Evolutionary conservation across 192 early-diverging fungal genomes (phyloP).

Genomic region (Chytriomyces hyalinus): DNA sequence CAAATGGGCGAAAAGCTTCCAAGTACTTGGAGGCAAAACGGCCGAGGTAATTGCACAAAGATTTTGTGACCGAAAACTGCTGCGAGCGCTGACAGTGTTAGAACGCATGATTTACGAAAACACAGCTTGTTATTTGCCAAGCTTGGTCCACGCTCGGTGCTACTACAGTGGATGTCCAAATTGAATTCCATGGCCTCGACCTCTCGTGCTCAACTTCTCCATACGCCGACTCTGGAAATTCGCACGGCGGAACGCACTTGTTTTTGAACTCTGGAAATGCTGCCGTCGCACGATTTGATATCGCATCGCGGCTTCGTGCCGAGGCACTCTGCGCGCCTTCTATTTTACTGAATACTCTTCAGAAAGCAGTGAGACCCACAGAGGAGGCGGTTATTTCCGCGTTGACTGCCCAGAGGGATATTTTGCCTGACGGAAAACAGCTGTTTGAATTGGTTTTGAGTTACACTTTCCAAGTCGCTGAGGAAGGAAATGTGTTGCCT

Average conservation of each 20-base stretch:
- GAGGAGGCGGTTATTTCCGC: conserved; percentile 63
- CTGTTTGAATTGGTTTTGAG: conserved; percentile 77
- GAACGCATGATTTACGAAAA: neutral
- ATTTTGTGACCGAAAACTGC: conserved; percentile 1
- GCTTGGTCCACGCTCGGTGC: conserved; percentile 84
- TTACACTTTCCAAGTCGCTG: conserved; percentile 70
- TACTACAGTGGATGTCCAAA: conserved; percentile 69
- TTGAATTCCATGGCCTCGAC: conserved; percentile 81
- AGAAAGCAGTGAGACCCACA: conserved; percentile 70
- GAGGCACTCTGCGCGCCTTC: conserved; percentile 64
- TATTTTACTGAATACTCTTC: conserved; percentile 60
- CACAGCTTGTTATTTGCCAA: conserved; percentile 66
- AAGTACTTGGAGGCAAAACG: conserved; percentile 71
- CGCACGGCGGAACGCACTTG: conserved; percentile 39
- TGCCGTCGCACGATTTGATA: conserved; percentile 74
- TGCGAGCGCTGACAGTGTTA: too few relatives aligned
- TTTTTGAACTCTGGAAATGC: conserved; percentile 51
- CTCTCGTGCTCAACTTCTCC: conserved; percentile 48
- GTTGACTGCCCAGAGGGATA: conserved; percentile 73
- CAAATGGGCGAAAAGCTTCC: conserved; percentile 59
- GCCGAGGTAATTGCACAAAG: conserved; percentile 65
- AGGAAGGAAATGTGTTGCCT: conserved; percentile 60
- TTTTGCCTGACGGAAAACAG: conserved; percentile 67
- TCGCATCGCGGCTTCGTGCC: conserved; percentile 69
- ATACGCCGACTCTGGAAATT: conserved; percentile 21